These are phyloP conservation scores for Solanum rostratum DNA, from an alignment of 257 asterid species.

Conservation along the genomic window DNA sequence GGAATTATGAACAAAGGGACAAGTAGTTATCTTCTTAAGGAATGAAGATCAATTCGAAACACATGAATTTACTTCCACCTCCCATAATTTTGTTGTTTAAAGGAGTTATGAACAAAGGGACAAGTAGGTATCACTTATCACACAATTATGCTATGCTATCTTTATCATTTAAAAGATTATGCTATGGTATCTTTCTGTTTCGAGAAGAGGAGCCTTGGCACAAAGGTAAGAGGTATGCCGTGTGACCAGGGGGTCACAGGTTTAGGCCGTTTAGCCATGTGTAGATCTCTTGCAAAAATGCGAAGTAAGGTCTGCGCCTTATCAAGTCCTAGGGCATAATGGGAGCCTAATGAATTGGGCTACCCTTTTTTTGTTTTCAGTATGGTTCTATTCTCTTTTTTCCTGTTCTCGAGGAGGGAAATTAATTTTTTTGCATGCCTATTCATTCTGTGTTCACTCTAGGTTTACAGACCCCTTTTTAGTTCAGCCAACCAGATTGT, in stretches of 20 bases:
- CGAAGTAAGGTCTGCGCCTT: neutral
- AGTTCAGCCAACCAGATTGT: neutral
- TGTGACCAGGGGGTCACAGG: neutral
- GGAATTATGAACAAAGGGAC: neutral
- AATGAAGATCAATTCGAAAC: neutral
- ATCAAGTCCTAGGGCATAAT: neutral
- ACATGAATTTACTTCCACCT: neutral
- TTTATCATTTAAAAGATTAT: neutral
- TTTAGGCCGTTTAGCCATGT: neutral
- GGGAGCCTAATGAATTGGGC: neutral
- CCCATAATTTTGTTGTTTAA: neutral
- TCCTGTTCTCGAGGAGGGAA: neutral
- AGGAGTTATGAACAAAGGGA: neutral
- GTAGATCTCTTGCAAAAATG: neutral
- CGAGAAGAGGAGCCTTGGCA: neutral
- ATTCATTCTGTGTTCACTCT: neutral
- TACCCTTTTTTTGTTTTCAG: neutral
- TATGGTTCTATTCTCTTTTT: neutral
- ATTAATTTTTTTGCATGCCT: neutral
- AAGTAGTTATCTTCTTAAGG: neutral
- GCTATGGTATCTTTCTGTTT: neutral
- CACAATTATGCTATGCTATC: neutral
- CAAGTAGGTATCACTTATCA: neutral
- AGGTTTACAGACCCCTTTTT: neutral
- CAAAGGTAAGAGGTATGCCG: neutral